Base-by-base conservation (phyloP, 2,329 filamentous ascomycete species). In the Aphanocladium album region DNA sequence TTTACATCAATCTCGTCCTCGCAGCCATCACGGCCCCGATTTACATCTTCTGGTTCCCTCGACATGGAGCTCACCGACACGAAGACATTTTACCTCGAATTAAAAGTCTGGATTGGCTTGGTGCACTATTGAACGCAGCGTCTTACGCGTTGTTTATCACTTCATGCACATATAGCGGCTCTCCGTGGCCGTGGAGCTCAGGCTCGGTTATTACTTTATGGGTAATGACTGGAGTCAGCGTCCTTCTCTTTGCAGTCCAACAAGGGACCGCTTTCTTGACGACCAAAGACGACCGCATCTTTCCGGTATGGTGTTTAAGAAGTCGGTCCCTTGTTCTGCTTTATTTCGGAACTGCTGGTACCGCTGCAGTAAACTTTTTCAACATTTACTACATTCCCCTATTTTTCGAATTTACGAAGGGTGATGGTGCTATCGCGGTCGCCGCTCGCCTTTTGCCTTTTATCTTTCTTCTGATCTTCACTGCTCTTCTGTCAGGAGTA, bases 311-410 rank as follows among this genome's bases (percentile, higher is more conserved):
- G 41, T 60, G 53, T 27, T 39, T 54, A 23, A 11, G 41, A n/a
- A 46, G 30, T 21, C 49, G 39, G 3, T 54, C 49, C 19, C 27
- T 53, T n/a, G 21, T 60, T 19, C n/a, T 60, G 2, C 23, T 60
- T 6, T 60, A 56, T 16, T 19, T 17, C 23, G 33, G 7, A 8
- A 52, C 53, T 35, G 45, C 46, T 4, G 67, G 75, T 9, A 73
- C 72, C 61, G 66, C 70, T 43, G 62, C 51, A 14, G 60, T 56
- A 1, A 41, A 65, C 25, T 71, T 67, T 47, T 60, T 71, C 5
- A 62, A 65, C 27, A 66, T 78, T 23, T 83, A 81, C 67, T 82
- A 77, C 65, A 76, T 82, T 17, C 79, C 80, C 0, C 67, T 83
- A 6, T 81, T 74, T 68, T 83, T 82, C 68, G 75, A 79, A 62